A percentile compares a stretch with the other conserved stretches of the same genome.
phyloP scores from a whole-genome alignment of 495 filamentous ascomycete species.

The Beverwykella pulmonaria region DNA sequence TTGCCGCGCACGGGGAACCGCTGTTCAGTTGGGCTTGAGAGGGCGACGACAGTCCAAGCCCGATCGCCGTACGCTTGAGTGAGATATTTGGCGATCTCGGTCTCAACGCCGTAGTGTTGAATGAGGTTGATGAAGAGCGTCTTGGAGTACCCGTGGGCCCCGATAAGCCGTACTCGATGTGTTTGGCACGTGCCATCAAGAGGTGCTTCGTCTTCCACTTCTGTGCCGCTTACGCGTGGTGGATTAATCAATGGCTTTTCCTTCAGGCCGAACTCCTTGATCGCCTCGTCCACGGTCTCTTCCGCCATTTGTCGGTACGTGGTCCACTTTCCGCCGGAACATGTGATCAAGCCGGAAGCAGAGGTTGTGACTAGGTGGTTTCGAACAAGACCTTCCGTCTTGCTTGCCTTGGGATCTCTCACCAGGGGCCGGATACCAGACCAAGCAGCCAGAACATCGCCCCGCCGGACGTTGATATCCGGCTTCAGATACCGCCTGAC shows the following conservation, averaged over 20 bases:
- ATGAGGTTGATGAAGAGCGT: constrained; percentile 98
- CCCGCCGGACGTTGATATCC: constrained; percentile 89
- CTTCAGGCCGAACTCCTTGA: constrained; percentile 73
- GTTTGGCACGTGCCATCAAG: constrained; percentile 86
- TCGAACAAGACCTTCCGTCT: constrained; percentile 91
- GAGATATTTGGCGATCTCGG: constrained; percentile 90
- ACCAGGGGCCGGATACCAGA: constrained; percentile 92
- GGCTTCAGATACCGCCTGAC: constrained; percentile 86
- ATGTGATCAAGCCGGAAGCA: constrained; percentile 82
- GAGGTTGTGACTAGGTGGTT: constrained; percentile 93
- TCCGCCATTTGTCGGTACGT: constrained; percentile 99
- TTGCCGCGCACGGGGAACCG: constrained; percentile 88
- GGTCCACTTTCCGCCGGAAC: constrained; percentile 98
- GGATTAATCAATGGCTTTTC: constrained; percentile 60
- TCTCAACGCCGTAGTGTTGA: constrained; percentile 95
- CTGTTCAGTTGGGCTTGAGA: constrained; percentile 76
- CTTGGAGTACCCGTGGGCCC: constrained; percentile 91
- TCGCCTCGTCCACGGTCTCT: constrained; percentile 89
- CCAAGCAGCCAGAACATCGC: constrained; percentile 96
- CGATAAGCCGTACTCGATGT: constrained; percentile 84
- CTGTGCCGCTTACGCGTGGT: constrained; percentile 78
- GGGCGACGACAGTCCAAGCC: constrained; percentile 89
- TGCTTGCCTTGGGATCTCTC: constrained; percentile 89
- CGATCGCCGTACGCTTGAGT: constrained; percentile 90
- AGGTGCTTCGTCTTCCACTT: constrained; percentile 72